Conservation (phyloP, 495 filamentous ascomycete species). For the Podospora conica region DNA sequence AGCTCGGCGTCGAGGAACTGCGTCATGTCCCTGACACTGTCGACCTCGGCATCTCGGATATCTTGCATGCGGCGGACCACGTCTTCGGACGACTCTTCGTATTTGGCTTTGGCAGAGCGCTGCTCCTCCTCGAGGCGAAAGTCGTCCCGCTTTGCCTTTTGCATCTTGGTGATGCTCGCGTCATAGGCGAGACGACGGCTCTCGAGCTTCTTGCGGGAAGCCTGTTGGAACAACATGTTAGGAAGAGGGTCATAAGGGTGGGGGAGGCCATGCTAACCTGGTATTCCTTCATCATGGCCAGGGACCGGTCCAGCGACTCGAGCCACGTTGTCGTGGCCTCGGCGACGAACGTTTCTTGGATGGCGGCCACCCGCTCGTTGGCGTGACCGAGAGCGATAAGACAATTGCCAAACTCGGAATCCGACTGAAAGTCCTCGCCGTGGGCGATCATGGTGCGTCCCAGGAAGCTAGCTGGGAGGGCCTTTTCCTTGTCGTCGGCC, state of each 20-base stretch:
- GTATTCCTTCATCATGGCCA: constrained; percentile 97
- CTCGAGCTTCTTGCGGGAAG: constrained; percentile 91
- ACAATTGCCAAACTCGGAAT: constrained; percentile 90
- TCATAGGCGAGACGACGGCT: constrained; percentile 86
- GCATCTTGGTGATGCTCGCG: constrained; percentile 82
- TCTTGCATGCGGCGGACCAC: constrained; percentile 92
- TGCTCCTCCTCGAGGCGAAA: constrained; percentile 91
- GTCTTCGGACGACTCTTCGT: constrained; percentile 92
- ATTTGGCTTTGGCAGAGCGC: constrained; percentile 86
- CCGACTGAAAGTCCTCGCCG: constrained; percentile 87
- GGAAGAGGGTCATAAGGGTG: not conserved
- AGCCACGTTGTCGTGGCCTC: constrained; percentile 85
- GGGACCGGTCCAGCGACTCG: constrained; percentile 79
- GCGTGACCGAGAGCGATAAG: constrained; percentile 74
- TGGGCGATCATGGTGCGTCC: constrained; percentile 85
- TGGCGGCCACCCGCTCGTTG: constrained; percentile 80
- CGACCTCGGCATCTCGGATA: constrained; percentile 84
- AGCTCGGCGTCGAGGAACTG: constrained; percentile 86
- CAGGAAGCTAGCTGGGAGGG: constrained; percentile 70
- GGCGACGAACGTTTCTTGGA: constrained; percentile 78
- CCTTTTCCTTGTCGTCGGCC: constrained; percentile 76
- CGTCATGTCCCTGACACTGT: constrained; percentile 74
- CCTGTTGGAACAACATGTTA: constrained; percentile 39
- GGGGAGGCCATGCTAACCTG: constrained; percentile 46
- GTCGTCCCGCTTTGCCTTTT: constrained; percentile 90